phyloP scores from a whole-genome alignment of 129 eudicot genomes.

The Heracleum sosnowskyi region DNA sequence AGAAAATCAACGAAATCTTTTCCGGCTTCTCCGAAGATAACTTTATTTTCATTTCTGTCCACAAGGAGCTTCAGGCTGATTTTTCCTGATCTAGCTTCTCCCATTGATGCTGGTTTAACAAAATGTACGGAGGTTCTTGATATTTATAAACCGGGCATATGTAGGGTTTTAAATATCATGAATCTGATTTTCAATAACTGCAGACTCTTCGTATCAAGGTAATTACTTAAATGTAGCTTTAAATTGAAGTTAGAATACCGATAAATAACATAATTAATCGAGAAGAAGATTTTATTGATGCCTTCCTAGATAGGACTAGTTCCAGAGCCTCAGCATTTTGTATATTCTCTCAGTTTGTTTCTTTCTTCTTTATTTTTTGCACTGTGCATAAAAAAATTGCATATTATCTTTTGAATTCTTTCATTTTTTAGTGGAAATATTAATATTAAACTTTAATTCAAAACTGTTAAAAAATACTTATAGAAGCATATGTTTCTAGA shows the following conservation, averaged over 20 bases:
- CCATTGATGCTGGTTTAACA: neutral
- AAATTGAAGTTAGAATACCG: neutral
- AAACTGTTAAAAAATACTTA: too few relatives aligned
- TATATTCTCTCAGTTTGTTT: too few relatives aligned
- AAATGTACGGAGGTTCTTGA: neutral
- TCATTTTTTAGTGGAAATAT: too few relatives aligned
- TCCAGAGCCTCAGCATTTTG: too few relatives aligned
- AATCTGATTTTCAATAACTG: neutral
- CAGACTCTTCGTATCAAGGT: neutral
- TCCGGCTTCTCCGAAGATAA: slow-evolving; percentile 40
- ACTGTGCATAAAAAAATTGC: too few relatives aligned
- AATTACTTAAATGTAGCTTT: too few relatives aligned
- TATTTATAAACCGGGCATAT: neutral
- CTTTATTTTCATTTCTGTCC: slow-evolving; percentile 8
- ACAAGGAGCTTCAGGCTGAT: neutral
- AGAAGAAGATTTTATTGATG: too few relatives aligned
- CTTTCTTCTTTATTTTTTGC: too few relatives aligned
- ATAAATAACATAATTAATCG: neutral
- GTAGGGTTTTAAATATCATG: neutral
- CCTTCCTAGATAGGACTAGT: too few relatives aligned
- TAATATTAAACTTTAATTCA: too few relatives aligned
- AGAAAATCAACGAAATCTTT: slow-evolving; percentile 28
- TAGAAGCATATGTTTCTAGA: too few relatives aligned
- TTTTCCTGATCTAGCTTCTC: neutral
- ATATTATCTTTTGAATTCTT: too few relatives aligned